phyloP scores from a whole-genome alignment of 2,329 filamentous ascomycete genomes.

The Paracorniculantispora psalliotae region DNA sequence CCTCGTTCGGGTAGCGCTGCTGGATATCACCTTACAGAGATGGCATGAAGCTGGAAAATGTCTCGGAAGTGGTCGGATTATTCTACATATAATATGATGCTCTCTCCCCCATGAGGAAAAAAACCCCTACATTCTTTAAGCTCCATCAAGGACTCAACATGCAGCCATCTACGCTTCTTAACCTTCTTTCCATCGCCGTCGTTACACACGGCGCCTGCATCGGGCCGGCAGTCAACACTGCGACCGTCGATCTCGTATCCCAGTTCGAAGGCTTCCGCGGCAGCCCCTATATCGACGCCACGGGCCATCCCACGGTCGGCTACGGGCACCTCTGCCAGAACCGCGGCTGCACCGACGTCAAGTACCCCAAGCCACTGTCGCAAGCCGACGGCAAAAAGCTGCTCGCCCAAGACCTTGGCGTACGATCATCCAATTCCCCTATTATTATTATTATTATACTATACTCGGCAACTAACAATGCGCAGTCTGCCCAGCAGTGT shows the following conservation, averaged over 20 bases:
- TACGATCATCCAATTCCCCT: too few species aligned
- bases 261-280: constrained; percentile 12
- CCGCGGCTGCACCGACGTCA: constrained; percentile 38
- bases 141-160: too few species aligned
- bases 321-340: constrained; percentile 45
- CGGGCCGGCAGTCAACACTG: constrained; percentile 14
- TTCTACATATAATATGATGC: too few species aligned
- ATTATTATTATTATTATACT: not conserved
- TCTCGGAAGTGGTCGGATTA: too few species aligned
- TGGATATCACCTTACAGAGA: too few species aligned
- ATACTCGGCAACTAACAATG: not conserved
- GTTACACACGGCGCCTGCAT: too few species aligned
- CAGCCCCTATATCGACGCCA: constrained; percentile 20
- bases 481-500: not conserved
- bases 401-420: constrained; percentile 32
- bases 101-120: too few species aligned
- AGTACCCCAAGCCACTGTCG: constrained; percentile 41
- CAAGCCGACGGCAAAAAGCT: constrained; percentile 35
- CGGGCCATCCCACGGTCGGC: constrained; percentile 42
- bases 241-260: constrained; percentile 6
- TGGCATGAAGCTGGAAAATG: too few species aligned
- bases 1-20: too few species aligned
- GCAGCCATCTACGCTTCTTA: too few species aligned
- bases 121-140: too few species aligned
- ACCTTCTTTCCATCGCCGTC: too few species aligned